phyloP scores from a whole-genome alignment of 257 asterid genomes.

The Scutellaria baicalensis region DNA sequence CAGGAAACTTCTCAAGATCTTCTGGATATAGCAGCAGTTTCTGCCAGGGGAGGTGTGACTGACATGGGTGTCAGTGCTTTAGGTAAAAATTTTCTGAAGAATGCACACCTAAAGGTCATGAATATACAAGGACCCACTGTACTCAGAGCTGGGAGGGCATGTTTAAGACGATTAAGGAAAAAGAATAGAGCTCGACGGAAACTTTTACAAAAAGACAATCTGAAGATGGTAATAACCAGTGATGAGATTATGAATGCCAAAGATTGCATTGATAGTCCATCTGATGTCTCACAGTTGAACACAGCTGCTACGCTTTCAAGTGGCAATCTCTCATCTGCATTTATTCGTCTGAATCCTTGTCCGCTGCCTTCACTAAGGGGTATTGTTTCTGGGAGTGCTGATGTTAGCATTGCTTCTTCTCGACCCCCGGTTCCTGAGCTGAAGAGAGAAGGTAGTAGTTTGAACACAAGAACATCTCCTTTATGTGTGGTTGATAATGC shows the following conservation, averaged over 20 bases:
- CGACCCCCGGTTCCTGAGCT: conserved; percentile 6
- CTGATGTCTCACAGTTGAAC: conserved; percentile 9
- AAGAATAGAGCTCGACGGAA: conserved; percentile 22
- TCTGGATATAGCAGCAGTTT: conserved; percentile 16
- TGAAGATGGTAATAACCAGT: conserved; percentile 14
- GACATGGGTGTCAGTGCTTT: conserved; percentile 5
- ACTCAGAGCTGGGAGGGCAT: conserved; percentile 15
- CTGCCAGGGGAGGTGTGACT: conserved; percentile 16
- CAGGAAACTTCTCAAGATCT: conserved; percentile 22
- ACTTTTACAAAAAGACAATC: not conserved
- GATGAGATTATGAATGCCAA: conserved; percentile 2
- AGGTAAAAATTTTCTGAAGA: conserved; percentile 10
- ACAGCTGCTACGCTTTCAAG: conserved; percentile 12
- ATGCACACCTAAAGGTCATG: conserved; percentile 6
- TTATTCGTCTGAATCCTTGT: not conserved
- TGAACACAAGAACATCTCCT: conserved; percentile 18
- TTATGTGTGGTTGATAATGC: not conserved
- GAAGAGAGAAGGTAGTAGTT: conserved; percentile 23
- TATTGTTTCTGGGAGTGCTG: conserved; percentile 21
- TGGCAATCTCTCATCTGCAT: conserved; percentile 3
- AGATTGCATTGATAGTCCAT: not conserved
- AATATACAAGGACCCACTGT: conserved; percentile 9
- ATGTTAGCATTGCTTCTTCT: not conserved
- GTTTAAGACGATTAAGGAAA: conserved; percentile 23
- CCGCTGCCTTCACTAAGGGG: conserved; percentile 7